These are phyloP conservation scores for Remersonia thermophila DNA, from an alignment of 2,329 filamentous ascomycete species.

Conservation along the genomic window DNA sequence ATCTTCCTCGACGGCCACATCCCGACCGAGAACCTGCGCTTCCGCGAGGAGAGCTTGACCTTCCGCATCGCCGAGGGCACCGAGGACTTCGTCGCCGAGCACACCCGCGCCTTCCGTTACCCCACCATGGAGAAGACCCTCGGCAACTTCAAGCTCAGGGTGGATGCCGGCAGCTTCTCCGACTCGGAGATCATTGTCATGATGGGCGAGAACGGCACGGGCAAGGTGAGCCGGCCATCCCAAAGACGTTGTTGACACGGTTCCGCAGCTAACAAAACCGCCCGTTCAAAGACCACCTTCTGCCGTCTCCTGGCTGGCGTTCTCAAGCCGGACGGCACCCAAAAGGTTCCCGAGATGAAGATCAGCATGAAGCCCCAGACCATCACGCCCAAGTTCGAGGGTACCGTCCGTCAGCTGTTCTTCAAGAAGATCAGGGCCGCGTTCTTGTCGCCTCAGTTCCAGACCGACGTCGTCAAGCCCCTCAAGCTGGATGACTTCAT, in stretches of 20 bases:
- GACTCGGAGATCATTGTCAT: slow-evolving; percentile 98
- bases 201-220: slow-evolving; percentile 99
- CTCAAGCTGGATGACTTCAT: slow-evolving; percentile 98
- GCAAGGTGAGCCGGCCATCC: too few species aligned
- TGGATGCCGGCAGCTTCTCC: slow-evolving; percentile 79
- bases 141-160: slow-evolving; percentile 70
- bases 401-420: slow-evolving; percentile 93
- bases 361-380: slow-evolving; percentile 99
- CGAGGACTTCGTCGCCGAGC: slow-evolving; percentile 79
- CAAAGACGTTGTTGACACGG: neutral
- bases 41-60: slow-evolving; percentile 91
- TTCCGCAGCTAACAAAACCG: neutral
- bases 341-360: slow-evolving; percentile 80
- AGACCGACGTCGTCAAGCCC: slow-evolving; percentile 99
- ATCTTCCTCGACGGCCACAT: slow-evolving; percentile 96
- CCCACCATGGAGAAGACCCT: slow-evolving; percentile 88
- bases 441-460: slow-evolving; percentile 95
- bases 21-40: slow-evolving; percentile 94
- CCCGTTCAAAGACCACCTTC: slow-evolving; percentile 78
- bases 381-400: slow-evolving; percentile 95
- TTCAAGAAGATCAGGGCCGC: slow-evolving; percentile 99
- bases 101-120: slow-evolving; percentile 74
- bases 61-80: slow-evolving; percentile 86
- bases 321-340: slow-evolving; percentile 73
- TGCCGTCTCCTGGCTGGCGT: slow-evolving; percentile 91